Base-by-base conservation (phyloP, 2,329 filamentous ascomycete genomes). In the Talaromyces piceae region DNA sequence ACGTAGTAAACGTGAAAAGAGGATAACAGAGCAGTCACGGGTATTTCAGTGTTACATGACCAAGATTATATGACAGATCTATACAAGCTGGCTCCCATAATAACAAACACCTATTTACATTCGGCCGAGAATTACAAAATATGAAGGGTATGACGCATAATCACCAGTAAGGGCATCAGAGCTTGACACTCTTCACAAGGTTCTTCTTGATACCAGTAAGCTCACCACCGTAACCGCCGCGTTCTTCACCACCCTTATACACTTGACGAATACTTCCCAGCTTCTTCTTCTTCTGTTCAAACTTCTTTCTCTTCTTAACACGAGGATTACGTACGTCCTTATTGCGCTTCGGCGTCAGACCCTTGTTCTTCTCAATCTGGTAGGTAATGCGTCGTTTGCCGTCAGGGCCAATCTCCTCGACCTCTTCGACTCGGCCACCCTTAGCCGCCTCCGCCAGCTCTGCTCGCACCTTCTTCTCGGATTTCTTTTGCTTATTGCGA, bases 251-350 rank as follows among this genome's bases (percentile, higher is more conserved):
- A 59, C 88, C 88, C 71, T 90, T 88, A 75, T 91, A 97, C 12
- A 88, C 77, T 7, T 87, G 81, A 74, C 87, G 88, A 76, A 91
- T 88, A 66, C 86, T 91, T 63, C 82, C 83, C 65, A 97, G 73
- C 79, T 97, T 96, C 87, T 96, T 97, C 81, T 91, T 87, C 80
- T 95, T 96, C 70, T 90, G 86, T 66, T 94, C 90, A 69, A 83
- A 98, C 82, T 89, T 90, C 82, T 89, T 89, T 72, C 89, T 83
- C 86, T 96, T 97, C 86, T 97, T 98, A 58, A 97, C 91, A 68
- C 93, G 79, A 30, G 93, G 91, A 73, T 98, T 98, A 57, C 91
- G 79, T 53, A 90, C 86, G 61, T 95, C 91, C 82, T 98, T 97
- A 79, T 87, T 94, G 57, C 91, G 79, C 70, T 87, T 86, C 44